A percentile compares a stretch with the other conserved stretches of the same genome.
phyloP scores from a whole-genome alignment of 75 land plant species.

The Larix kaempferi region DNA sequence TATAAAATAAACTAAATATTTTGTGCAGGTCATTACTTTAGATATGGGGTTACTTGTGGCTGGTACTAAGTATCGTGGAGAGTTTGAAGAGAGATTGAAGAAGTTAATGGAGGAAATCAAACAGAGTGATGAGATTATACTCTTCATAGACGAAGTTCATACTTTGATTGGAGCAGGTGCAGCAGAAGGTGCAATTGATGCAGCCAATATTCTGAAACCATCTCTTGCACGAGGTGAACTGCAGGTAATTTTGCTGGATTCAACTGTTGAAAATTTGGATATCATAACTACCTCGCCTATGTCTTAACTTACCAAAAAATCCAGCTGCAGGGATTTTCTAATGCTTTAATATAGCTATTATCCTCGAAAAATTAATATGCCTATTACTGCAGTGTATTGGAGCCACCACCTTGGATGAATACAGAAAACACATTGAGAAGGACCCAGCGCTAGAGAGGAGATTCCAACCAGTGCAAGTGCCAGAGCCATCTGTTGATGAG shows the following conservation, averaged over 20 bases:
- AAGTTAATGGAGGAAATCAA: conserved; percentile 65
- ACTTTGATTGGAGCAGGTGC: conserved; percentile 75
- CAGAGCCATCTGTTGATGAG: conserved; percentile 64
- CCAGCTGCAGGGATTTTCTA: background rate
- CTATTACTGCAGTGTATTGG: conserved; percentile 42
- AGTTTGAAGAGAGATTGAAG: conserved; percentile 65
- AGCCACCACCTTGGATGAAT: conserved; percentile 56
- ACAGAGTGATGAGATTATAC: conserved; percentile 64
- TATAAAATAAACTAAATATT: background rate
- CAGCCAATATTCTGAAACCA: conserved; percentile 58
- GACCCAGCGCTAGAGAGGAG: conserved; percentile 59
- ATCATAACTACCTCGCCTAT: background rate
- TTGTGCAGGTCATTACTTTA: conserved; percentile 46
- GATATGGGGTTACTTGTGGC: conserved; percentile 73
- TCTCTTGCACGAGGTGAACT: conserved; percentile 66
- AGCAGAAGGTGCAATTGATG: conserved; percentile 76
- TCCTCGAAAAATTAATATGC: background rate
- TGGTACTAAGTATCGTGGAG: conserved; percentile 70
- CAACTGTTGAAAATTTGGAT: background rate
- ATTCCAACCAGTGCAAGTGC: conserved; percentile 64
- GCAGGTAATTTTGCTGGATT: conserved; percentile 21
- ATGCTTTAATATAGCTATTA: background rate
- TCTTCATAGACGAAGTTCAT: conserved; percentile 73
- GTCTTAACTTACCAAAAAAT: background rate
- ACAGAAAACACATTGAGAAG: conserved; percentile 54